phyloP scores from a whole-genome alignment of 495 filamentous ascomycete species.

The Aspergillus wentii region DNA sequence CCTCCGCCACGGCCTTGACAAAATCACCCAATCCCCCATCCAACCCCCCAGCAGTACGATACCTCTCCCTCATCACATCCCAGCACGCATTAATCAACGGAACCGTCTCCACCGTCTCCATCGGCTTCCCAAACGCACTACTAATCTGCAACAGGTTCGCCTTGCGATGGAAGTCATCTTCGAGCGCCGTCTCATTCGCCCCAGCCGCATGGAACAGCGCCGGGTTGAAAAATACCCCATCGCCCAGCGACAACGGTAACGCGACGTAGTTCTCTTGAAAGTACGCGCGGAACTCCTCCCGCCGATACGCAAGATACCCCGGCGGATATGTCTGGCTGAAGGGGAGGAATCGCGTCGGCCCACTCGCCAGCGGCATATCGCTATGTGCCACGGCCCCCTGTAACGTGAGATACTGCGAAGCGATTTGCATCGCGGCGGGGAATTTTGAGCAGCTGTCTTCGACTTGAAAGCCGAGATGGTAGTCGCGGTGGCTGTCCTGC shows the following conservation, averaged over 20 bases:
- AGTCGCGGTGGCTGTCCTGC: slow-evolving; percentile 51
- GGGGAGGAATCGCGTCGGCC: slow-evolving; percentile 50
- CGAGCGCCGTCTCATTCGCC: slow-evolving; percentile 33
- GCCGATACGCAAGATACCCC: slow-evolving; percentile 49
- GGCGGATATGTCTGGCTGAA: slow-evolving; percentile 47
- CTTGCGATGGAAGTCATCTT: slow-evolving; percentile 33
- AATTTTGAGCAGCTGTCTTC: slow-evolving; percentile 23
- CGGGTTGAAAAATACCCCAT: slow-evolving; percentile 54
- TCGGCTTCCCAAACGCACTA: slow-evolving; percentile 52
- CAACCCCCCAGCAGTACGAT: slow-evolving; percentile 22
- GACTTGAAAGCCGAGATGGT: slow-evolving; percentile 53
- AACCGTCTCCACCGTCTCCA: slow-evolving; percentile 48
- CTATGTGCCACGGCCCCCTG: slow-evolving; percentile 54
- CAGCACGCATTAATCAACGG: slow-evolving; percentile 38
- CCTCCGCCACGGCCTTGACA: slow-evolving; percentile 42
- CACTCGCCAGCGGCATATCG: slow-evolving; percentile 48
- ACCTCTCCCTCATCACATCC: slow-evolving; percentile 28
- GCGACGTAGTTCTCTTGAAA: slow-evolving; percentile 43
- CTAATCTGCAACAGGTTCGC: slow-evolving; percentile 53
- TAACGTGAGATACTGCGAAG: slow-evolving; percentile 47
- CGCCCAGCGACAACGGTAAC: slow-evolving; percentile 41
- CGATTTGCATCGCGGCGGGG: slow-evolving; percentile 39
- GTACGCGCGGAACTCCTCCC: slow-evolving; percentile 38
- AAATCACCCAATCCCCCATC: slow-evolving; percentile 29
- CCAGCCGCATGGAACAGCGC: slow-evolving; percentile 55